Conservation (phyloP, 495 filamentous ascomycete species). For the Penicillium angulare region DNA sequence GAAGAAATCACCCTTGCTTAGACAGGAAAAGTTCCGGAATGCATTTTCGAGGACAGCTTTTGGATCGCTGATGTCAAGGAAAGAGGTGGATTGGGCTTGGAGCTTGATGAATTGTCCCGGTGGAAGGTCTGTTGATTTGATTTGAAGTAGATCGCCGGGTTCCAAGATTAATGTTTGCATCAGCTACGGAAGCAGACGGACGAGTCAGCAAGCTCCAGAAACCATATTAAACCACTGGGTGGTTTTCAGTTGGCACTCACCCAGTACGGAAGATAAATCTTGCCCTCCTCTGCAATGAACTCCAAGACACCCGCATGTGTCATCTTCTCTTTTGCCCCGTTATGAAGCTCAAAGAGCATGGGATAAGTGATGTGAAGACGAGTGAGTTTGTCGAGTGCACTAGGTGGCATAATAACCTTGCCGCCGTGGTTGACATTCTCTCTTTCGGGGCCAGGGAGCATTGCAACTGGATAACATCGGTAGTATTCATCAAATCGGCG, state of each 20-base stretch:
- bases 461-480: constrained; percentile 89
- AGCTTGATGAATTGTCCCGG: constrained; percentile 90
- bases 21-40: constrained; percentile 89
- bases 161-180: constrained; percentile 90
- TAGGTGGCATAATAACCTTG: constrained; percentile 95
- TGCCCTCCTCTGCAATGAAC: constrained; percentile 95
- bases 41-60: constrained; percentile 97
- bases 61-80: constrained; percentile 94
- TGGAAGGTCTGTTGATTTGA: constrained; percentile 89
- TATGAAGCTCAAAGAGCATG: constrained; percentile 92
- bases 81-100: constrained; percentile 85
- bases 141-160: constrained; percentile 88
- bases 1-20: constrained; percentile 90
- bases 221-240: background rate
- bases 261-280: constrained; percentile 95
- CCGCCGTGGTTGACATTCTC: constrained; percentile 92
- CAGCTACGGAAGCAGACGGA: constrained; percentile 52
- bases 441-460: constrained; percentile 90
- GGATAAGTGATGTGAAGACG: constrained; percentile 96
- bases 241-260: constrained; percentile 45
- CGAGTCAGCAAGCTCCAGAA: background rate
- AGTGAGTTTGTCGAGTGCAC: constrained; percentile 92
- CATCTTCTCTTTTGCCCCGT: constrained; percentile 72
- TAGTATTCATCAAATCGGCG: constrained; percentile 96
- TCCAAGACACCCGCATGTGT: constrained; percentile 95